Evolutionary conservation across 257 asterid species (phyloP).

Genomic region (Dorcoceras hygrometricum): DNA sequence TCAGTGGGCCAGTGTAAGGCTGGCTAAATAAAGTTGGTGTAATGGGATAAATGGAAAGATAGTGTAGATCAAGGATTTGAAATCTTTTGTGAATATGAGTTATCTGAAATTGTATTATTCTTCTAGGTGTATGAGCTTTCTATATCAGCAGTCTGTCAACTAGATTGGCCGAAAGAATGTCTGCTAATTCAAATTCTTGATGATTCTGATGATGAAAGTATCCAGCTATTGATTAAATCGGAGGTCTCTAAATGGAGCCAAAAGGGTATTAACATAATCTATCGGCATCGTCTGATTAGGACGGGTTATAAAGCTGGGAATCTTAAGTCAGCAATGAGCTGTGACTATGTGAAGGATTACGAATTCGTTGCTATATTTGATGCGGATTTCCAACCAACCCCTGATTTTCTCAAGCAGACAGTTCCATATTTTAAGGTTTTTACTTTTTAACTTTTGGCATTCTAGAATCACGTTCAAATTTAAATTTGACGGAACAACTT

Average conservation of each 20-base stretch:
- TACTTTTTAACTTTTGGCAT: neutral
- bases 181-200: conserved; percentile 63
- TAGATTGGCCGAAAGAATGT: conserved; percentile 67
- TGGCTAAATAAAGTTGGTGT: neutral
- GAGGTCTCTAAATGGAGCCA: conserved; percentile 58
- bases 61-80: neutral
- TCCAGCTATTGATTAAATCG: conserved; percentile 43
- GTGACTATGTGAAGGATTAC: conserved; percentile 60
- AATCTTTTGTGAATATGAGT: conserved; percentile 1
- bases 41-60: neutral
- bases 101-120: neutral
- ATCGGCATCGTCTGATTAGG: conserved; percentile 56
- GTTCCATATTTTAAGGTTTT: conserved; percentile 70
- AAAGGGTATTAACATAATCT: conserved; percentile 55
- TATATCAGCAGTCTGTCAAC: conserved; percentile 62
- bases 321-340: conserved; percentile 68
- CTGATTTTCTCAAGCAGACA: conserved; percentile 61
- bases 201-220: conserved; percentile 54
- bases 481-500: neutral
- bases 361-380: conserved; percentile 74
- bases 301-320: conserved; percentile 80
- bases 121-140: conserved; percentile 65
- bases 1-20: neutral
- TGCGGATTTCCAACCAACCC: conserved; percentile 67
- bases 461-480: neutral